Base-by-base conservation (phyloP, 192 early-diverging fungal genomes). In the Backusella macrospora region DNA sequence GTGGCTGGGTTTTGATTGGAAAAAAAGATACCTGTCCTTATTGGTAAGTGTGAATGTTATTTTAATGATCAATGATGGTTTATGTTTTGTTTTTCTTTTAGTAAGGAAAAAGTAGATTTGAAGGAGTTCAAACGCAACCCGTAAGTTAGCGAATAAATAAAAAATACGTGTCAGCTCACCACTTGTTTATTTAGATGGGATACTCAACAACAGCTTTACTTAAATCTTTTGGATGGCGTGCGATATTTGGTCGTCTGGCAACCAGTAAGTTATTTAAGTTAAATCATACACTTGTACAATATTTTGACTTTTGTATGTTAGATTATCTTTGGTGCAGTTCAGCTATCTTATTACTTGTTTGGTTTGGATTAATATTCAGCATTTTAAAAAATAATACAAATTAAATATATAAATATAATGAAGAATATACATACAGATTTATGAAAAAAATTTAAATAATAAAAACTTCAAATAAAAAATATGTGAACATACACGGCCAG, bases 21-120 rank as follows among this genome's bases (percentile, higher is more conserved):
- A 89, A 89, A 71, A 89, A 86, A 69, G 88, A 89, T 63, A 86
- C 86, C 68, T 89, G 88, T 70, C 88, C 88, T 37, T 89, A 89
- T 68, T 89, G 84, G 84, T 85, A 73, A 70, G 73, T 65, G 8
- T 13, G 52, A 9, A 12, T 4, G 14, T 8, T n/a, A 49, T 49
- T 15, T 7, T 15, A 45, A 16, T 18, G 44, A 16, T 18, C n/a
- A 68, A 18, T 1, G 37, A 14, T 55, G 18, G 12, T 3, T 14
- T 34, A 37, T 48, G 43, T 44, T 43, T 18, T 38, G 39, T 34
- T 64, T 71, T 64, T 62, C 40, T 48, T 71, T 65, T 74, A 85
- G 88, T 72, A 89, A 89, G 71, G 88, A 89, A 73, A 89, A 89
- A 65, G 88, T 89, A 4, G 84, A 89, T 74, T 52, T 89, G 66